These are phyloP conservation scores for Austroboletus novae-zelandiae DNA, from an alignment of 1,284 basidiomycete genomes.

Conservation along the genomic window DNA sequence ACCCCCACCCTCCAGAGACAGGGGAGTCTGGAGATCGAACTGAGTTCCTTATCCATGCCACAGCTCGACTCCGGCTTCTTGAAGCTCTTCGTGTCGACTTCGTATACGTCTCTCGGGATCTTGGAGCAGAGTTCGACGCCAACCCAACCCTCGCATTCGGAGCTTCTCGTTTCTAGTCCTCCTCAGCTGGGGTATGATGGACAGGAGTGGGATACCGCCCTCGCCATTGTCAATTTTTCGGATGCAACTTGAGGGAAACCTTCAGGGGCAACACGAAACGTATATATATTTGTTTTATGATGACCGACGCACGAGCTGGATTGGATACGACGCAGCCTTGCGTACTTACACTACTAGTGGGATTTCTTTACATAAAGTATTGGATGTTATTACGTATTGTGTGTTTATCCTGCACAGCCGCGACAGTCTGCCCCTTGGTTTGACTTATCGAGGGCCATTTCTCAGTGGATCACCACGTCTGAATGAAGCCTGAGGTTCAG, in stretches of 20 bases:
- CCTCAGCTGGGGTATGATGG: conserved; percentile 10
- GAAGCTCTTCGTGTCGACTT: conserved; percentile 46
- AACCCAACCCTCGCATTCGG: conserved; percentile 16
- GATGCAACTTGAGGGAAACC: conserved; percentile 5
- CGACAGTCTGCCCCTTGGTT: neutral
- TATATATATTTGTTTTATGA: neutral
- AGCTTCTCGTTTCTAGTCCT: conserved; percentile 4
- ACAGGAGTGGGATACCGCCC: conserved; percentile 34
- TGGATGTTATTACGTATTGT: neutral
- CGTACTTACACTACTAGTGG: neutral
- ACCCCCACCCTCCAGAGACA: conserved; percentile 36
- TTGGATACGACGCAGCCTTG: neutral
- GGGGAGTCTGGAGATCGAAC: conserved; percentile 36
- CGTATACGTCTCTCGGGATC: conserved; percentile 40
- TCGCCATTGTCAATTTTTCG: conserved; percentile 24
- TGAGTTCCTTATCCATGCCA: conserved; percentile 35
- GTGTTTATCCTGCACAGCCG: neutral
- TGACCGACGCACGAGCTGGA: conserved; percentile 8
- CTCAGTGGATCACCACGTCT: neutral
- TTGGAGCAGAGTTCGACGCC: conserved; percentile 38
- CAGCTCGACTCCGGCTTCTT: conserved; percentile 41
- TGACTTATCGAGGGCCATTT: no score
- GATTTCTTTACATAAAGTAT: neutral
- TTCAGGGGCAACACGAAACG: neutral
- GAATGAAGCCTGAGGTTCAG: conserved; percentile 21